phyloP scores from a whole-genome alignment of 2,329 filamentous ascomycete species.

The Dothideomycetidae sp. region DNA sequence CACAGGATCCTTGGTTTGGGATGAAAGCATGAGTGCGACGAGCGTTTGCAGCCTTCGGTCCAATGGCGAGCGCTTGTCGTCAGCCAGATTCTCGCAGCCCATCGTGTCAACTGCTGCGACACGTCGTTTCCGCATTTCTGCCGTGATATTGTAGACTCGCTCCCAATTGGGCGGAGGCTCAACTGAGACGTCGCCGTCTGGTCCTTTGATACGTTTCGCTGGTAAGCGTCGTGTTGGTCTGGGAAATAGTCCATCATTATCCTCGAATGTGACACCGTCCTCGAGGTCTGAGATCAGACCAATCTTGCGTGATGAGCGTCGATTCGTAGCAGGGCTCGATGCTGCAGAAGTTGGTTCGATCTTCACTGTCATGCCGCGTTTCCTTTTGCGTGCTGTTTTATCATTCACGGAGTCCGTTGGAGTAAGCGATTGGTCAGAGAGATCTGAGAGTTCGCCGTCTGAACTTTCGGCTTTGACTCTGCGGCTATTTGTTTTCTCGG shows the following conservation, averaged over 20 bases:
- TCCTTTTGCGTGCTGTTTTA: constrained; percentile 13
- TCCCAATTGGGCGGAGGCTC: constrained; percentile 67
- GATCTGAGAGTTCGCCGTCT: constrained; percentile 10
- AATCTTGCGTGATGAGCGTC: constrained; percentile 19
- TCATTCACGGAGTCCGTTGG: constrained; percentile 13
- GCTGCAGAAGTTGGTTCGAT: constrained; percentile 9
- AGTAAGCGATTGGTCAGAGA: constrained; percentile 9
- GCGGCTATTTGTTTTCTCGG: background rate
- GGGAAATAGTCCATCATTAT: constrained; percentile 14
- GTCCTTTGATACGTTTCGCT: constrained; percentile 22
- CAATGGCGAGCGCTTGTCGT: constrained; percentile 33
- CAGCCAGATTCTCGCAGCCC: constrained; percentile 73
- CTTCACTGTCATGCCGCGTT: constrained; percentile 9
- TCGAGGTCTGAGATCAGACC: constrained; percentile 14
- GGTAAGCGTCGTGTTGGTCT: constrained; percentile 16
- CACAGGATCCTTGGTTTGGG: constrained; percentile 86
- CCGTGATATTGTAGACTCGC: constrained; percentile 61
- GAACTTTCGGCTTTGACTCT: constrained; percentile 5
- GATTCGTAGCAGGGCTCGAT: constrained; percentile 7
- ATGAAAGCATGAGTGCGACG: constrained; percentile 76
- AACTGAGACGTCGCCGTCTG: constrained; percentile 16
- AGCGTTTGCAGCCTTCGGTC: constrained; percentile 74
- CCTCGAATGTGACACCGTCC: constrained; percentile 9
- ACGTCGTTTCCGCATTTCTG: constrained; percentile 60
- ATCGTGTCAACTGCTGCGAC: constrained; percentile 88